Percentiles rank a stretch among this genome's conserved stretches.
Evolutionary conservation across 2,329 filamentous ascomycete species (phyloP).

Genomic region (Nothopassalora personata): DNA sequence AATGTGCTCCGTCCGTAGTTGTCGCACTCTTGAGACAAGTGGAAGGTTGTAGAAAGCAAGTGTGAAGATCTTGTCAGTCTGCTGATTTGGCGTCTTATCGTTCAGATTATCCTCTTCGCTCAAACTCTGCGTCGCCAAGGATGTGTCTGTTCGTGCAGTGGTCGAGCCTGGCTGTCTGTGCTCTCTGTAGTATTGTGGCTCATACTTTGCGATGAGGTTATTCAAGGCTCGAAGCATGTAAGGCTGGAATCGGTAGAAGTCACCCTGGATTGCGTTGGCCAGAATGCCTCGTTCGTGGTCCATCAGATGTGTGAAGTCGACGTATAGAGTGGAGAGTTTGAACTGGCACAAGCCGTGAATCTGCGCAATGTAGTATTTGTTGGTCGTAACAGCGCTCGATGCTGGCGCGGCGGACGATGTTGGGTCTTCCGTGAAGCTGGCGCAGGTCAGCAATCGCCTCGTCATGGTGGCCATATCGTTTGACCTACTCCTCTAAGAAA

Average conservation of each 20-base stretch:
- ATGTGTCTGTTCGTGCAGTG: slow-evolving; percentile 61
- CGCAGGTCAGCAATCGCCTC: slow-evolving; percentile 7
- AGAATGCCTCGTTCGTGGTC: slow-evolving; percentile 72
- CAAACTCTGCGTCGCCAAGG: slow-evolving; percentile 51
- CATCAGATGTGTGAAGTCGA: slow-evolving; percentile 80
- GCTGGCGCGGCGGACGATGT: slow-evolving; percentile 57
- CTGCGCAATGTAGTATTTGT: slow-evolving; percentile 80
- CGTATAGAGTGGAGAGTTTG: slow-evolving; percentile 76
- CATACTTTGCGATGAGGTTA: slow-evolving; percentile 89
- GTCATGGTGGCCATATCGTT: background rate
- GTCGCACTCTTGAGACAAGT: slow-evolving; percentile 76
- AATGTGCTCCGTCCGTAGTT: slow-evolving; percentile 82
- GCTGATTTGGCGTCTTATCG: slow-evolving; percentile 79
- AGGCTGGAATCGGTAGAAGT: slow-evolving; percentile 92
- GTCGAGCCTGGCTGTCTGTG: slow-evolving; percentile 78
- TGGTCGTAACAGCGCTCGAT: slow-evolving; percentile 66
- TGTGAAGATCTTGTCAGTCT: slow-evolving; percentile 93
- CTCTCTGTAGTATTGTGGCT: slow-evolving; percentile 87
- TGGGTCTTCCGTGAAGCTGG: slow-evolving; percentile 62
- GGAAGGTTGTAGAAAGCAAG: slow-evolving; percentile 91
- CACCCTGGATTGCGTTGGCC: slow-evolving; percentile 76
- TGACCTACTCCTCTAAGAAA: slow-evolving; percentile 67
- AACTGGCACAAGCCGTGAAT: slow-evolving; percentile 71
- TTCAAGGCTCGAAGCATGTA: slow-evolving; percentile 85
- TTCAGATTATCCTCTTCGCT: slow-evolving; percentile 56